Base-by-base conservation (phyloP, 345 rosid genomes). In the Raphanus raphanistrum region DNA sequence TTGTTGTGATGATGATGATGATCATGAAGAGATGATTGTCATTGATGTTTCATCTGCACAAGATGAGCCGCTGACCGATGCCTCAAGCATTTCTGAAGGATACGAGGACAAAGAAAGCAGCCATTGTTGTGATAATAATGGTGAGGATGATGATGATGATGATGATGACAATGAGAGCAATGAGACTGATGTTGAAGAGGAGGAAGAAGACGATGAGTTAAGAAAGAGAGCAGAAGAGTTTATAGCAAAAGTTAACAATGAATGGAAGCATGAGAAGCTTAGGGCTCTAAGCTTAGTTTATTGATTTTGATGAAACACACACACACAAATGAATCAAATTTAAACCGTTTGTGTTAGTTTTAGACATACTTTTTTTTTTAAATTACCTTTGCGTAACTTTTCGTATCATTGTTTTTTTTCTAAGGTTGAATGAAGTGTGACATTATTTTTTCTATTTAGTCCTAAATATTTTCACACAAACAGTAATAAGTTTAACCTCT, bases 151-250 rank as follows among this genome's bases (percentile, higher is more conserved):
- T 0, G 70, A 45, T 2, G 71, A 48, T 0, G 27, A 48, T 0
- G 43, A 28, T 0, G 81, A 78, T 0, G 64, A 63, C 0, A 74
- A 32, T 4, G 75, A 77, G 58, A 75, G 26, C 33, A 43, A 1
- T 11, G 68, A 36, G 8, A 15, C 4, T 0, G 76, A 72, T 8
- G 13, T 1, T 11, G 75, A 62, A 2, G 80, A 52, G 0, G 84
- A 79, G 5, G 81, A 70, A 17, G 80, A 66, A 0, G 70, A 82
- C 0, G 90, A 93, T 73, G 93, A 87, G 63, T 68, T 90, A 65
- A 84, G 85, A 68, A 88, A 71, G 79, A 86, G 90, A 50, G 83
- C 75, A 1, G 97, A 90, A 76, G 89, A 86, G 43, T 88, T 91
- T 21, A 91, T 88, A 17, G 79, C 80, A 21, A 87, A 87, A 41